phyloP scores from a whole-genome alignment of 345 rosid species.

The Gynandropsis gynandra region DNA sequence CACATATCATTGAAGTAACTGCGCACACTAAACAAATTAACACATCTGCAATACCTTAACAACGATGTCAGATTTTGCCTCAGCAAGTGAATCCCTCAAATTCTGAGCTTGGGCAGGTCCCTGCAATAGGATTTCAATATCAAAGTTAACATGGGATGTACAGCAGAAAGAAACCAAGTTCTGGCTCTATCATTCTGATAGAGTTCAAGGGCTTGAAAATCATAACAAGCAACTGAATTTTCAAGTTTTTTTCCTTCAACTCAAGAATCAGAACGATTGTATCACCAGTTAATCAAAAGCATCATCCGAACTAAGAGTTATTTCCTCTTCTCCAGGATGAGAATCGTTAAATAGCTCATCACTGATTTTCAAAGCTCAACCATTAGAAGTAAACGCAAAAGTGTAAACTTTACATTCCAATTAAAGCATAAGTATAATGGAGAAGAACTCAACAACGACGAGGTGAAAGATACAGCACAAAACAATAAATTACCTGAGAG shows the following conservation, averaged over 20 bases:
- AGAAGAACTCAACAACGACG: too few species aligned
- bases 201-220: too few species aligned
- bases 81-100: conserved; percentile 82
- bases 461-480: background rate
- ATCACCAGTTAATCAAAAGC: background rate
- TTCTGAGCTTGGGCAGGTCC: conserved; percentile 98
- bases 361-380: background rate
- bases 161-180: background rate
- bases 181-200: background rate
- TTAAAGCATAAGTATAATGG: too few species aligned
- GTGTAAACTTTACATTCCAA: too few species aligned
- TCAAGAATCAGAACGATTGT: background rate
- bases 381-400: too few species aligned
- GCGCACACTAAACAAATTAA: conserved; percentile 2
- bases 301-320: background rate
- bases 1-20: background rate
- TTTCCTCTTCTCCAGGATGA: too few species aligned
- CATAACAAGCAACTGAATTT: too few species aligned
- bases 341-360: too few species aligned
- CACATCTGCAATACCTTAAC: conserved; percentile 54
- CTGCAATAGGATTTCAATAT: conserved; percentile 27
- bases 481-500: conserved; percentile 51
- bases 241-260: background rate
- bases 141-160: background rate
- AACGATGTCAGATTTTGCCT: conserved; percentile 65